Base-by-base conservation (phyloP, 192 early-diverging fungal genomes). In the Funneliformis mosseae region DNA sequence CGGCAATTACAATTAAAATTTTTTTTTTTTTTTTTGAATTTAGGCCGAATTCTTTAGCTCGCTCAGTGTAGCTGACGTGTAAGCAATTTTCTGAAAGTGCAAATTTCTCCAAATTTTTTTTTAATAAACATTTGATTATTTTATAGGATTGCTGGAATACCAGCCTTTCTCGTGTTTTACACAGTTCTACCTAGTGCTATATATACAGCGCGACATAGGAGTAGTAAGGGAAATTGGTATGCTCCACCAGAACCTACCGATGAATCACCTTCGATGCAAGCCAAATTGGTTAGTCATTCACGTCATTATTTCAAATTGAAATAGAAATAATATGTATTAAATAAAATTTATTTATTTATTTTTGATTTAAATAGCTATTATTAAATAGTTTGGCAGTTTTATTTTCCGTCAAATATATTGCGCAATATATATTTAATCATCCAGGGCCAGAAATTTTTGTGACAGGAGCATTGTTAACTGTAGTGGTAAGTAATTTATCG, bases 351-450 rank as follows among this genome's bases (percentile, higher is more conserved):
- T 59, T 38, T 55, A 43, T 43, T 69, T 16, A 21, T 16, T 7
- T 39, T 43, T 72, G 4, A 18, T 76, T 46, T 41, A 1, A 59
- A 21, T 25, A 79, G 78, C 43, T 79, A 0, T 68, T 79, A 33
- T 45, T 79, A 39, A 79, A 67, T 12, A 79, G 78, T 18, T 79
- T 79, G 33, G 78, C 78, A 41, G 66, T 79, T 27, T 42, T 79
- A 43, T 79, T 79, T 55, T 71, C 46, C 10, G 41, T 79, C 18
- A 79, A 79, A 60, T 79, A 79, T 71, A 71, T 79, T n/a, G 78
- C 78, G 42, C 68, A 79, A 61, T 79, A 79, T 43, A 71, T 71
- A 38, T 79, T 79, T 79, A 27, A 39, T 23, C 78, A 79, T 60
- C 46, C 78, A 41, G 21, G 9, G 41, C 45, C 67, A 14, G 78